A percentile compares a stretch with the other conserved stretches of the same genome.
phyloP scores from a whole-genome alignment of 2,329 filamentous ascomycete genomes.

The Didymella pinodella region DNA sequence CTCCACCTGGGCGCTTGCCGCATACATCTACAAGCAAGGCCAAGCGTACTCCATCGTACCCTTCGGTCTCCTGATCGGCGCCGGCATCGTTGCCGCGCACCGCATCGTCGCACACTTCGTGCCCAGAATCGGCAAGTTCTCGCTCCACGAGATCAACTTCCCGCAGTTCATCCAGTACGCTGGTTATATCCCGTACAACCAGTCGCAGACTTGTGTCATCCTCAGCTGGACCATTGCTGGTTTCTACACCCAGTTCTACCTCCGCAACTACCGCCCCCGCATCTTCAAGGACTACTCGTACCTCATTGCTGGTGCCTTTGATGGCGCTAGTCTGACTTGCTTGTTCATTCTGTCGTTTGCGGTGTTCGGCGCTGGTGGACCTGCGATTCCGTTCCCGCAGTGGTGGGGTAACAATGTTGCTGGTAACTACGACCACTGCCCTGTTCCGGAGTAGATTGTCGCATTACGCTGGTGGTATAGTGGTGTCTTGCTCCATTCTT shows the following conservation, averaged over 20 bases:
- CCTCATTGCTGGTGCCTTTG: constrained; percentile 26
- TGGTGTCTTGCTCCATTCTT: not conserved
- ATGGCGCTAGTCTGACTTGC: constrained; percentile 25
- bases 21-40: constrained; percentile 27
- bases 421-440: constrained; percentile 27
- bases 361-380: constrained; percentile 25
- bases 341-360: constrained; percentile 28
- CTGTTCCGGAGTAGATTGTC: constrained; percentile 16
- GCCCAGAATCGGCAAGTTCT: constrained; percentile 23
- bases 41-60: constrained; percentile 25
- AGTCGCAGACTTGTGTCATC: constrained; percentile 24
- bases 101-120: constrained; percentile 25
- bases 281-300: constrained; percentile 32
- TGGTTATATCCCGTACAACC: constrained; percentile 27
- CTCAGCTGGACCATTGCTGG: constrained; percentile 28
- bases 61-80: constrained; percentile 24
- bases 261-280: constrained; percentile 27
- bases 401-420: constrained; percentile 29
- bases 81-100: constrained; percentile 21
- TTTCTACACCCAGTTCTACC: constrained; percentile 27
- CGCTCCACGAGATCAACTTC: constrained; percentile 25
- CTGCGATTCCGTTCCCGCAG: constrained; percentile 21
- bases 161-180: constrained; percentile 28
- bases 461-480: not conserved
- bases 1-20: constrained; percentile 26